Percentiles rank a stretch among this genome's conserved stretches.
Conservation (phyloP, 345 rosid genomes). For the Eutrema heterophyllum region DNA sequence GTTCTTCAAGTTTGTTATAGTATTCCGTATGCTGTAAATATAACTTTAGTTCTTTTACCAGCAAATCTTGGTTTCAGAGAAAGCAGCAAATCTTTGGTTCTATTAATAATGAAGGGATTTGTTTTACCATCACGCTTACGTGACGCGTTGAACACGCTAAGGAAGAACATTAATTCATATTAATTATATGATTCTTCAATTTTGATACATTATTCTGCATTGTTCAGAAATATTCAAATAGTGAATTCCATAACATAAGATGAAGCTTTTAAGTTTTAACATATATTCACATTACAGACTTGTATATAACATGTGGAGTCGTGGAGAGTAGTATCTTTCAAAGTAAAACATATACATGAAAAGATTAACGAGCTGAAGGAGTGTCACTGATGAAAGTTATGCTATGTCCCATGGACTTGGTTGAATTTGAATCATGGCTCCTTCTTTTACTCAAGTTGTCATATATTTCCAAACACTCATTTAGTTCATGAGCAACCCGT, state of each 20-base stretch:
- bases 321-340: not conserved
- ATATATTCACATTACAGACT: constrained; percentile 4
- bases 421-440: constrained; percentile 5
- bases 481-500: too few species aligned
- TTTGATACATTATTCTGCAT: too few species aligned
- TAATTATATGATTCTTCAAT: too few species aligned
- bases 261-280: not conserved
- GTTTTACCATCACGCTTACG: not conserved
- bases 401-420: not conserved
- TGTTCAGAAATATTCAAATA: too few species aligned
- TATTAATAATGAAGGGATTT: too few species aligned
- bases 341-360: not conserved
- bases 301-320: not conserved
- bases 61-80: too few species aligned
- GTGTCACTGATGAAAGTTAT: not conserved
- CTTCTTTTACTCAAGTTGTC: not conserved
- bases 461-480: too few species aligned
- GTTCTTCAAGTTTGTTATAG: constrained; percentile 93
- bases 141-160: too few species aligned
- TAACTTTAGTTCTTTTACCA: not conserved
- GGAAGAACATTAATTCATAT: too few species aligned
- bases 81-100: not conserved
- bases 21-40: constrained; percentile 54
- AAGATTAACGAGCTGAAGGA: constrained; percentile 19
- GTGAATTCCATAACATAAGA: too few species aligned